Evolutionary conservation across 306 rosid genomes (phyloP), one percentile per base, ranked within the genome.

Genomic region (Myrica gale): DNA sequence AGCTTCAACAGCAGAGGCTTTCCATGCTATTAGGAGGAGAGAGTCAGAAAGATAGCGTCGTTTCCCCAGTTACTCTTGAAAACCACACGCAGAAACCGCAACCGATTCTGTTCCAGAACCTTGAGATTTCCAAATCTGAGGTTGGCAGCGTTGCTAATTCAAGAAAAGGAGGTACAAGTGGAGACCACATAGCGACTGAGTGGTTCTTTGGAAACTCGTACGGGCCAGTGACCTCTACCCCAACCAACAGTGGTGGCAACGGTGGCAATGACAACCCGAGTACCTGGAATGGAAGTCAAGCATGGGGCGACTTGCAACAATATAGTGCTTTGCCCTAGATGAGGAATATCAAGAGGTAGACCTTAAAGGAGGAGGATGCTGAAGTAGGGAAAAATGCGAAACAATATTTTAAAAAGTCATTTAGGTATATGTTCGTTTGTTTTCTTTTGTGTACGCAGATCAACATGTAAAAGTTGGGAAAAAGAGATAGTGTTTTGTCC

Each of bases 171-270:
- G 83, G 76, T 5, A 42, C 70, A 55, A 73, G 77, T 39, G 93
- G 84, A 9, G 90, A 89, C 20, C 63, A 57, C 37, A 48, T 79
- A 3, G 85, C 89, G 2, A 90, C 89, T 0, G 96, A 92, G 83
- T 95, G 98, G 98, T 95, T 92, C 74, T 95, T 95, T 73, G 97
- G 97, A 44, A 85, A 86, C 68, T 86, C 90, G 61, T 86, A 82
- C 65, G 86, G 86, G 21, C 84, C 90, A 0, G 90, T 86, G 77
- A 73, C 85, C 71, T 82, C 86, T 6, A 86, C 89, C 46, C 84
- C 90, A 5, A 77, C 92, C 5, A 81, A 85, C 15, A 79, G 55
- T 43, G 83, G 81, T 13, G 76, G 84, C 13, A 74, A 80, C 62
- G 86, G 81, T 57, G 82, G 75, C 26, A 75, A 87, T 67, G 84